Evolutionary conservation across 2,329 filamentous ascomycete species (phyloP), one percentile per base, ranked within the genome.

Genomic region (Blastomyces parvus): DNA sequence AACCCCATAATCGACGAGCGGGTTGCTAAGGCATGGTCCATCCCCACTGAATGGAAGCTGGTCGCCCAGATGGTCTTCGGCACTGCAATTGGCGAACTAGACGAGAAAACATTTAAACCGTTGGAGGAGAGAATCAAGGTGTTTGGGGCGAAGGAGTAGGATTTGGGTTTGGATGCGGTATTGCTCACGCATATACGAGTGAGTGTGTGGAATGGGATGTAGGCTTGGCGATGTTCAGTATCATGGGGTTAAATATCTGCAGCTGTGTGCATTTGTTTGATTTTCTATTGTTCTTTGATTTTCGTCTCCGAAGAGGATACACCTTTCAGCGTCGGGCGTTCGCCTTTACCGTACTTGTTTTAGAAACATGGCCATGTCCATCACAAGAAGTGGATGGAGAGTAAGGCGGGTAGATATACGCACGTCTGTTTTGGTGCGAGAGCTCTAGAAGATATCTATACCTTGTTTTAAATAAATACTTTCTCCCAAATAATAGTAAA

Each of bases 31-130:
- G 79, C 85, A 69, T 96, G 90, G 88, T 82, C 82, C 63, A 70
- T 96, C 40, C 88, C 89, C 53, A 71, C 78, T 22, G 82, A 83
- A 70, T 96, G 91, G 91, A 84, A 84, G 72, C 83, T 96, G 67
- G 85, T 87, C 72, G 87, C 89, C 30, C 90, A 96, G 82, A 80
- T 97, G 68, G 91, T 96, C 70, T 94, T 96, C 76, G 90, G 90
- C 67, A 73, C 73, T 66, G 80, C 79, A 25, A 46, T 27, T 25
- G 84, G 76, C 59, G 80, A 81, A 66, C 74, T 86, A 7, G 82
- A 79, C 17, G 81, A 85, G 74, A 91, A 92, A 84, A 73, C 78
- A 19, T 86, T 86, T 74, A 76, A 81, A 73, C 83, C 86, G 33
- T 69, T 90, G 38, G 84, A 88, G 75, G 82, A 88, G 73, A 82